A percentile compares a stretch with the other conserved stretches of the same genome.
Evolutionary conservation across 192 early-diverging fungal species (phyloP).

Genomic region (Glomus cerebriforme): DNA sequence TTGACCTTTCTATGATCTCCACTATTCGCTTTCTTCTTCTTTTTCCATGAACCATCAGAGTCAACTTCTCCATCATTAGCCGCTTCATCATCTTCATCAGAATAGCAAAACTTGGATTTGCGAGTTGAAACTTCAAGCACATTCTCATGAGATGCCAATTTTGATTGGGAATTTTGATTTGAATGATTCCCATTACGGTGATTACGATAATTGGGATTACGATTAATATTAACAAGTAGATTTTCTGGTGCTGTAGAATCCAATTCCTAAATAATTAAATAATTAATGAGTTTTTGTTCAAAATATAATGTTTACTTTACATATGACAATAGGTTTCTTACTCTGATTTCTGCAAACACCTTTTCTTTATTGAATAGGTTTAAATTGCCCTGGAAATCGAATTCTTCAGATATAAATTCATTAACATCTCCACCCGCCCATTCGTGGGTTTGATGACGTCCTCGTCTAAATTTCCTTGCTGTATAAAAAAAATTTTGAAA

Average conservation of each 20-base stretch:
- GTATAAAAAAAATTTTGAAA: background rate
- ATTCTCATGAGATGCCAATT: conserved; percentile 63
- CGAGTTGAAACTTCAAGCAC: conserved; percentile 62
- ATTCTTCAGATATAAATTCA: conserved; percentile 61
- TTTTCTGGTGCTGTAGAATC: conserved; percentile 74
- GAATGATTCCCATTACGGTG: conserved; percentile 24
- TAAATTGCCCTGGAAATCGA: conserved; percentile 66
- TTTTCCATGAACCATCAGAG: conserved; percentile 30
- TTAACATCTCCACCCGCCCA: conserved; percentile 65
- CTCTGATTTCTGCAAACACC: conserved; percentile 69
- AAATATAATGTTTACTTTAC: background rate
- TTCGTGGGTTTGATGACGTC: conserved; percentile 41
- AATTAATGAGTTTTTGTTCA: conserved; percentile 20
- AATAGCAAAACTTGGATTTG: conserved; percentile 27
- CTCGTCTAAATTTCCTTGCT: conserved; percentile 37
- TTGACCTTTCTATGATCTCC: conserved; percentile 34
- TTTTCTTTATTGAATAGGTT: conserved; percentile 71
- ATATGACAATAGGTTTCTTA: conserved; percentile 17
- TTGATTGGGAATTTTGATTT: conserved; percentile 29
- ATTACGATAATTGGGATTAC: conserved; percentile 47
- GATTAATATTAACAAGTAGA: conserved; percentile 70
- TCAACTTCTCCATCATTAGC: conserved; percentile 38
- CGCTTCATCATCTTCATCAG: conserved; percentile 31
- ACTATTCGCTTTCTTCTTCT: conserved; percentile 30
- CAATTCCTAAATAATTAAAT: conserved; percentile 45